Evolutionary conservation across 78 protist genomes (phyloP).

Genomic region (Dictyostelium discoideum): DNA sequence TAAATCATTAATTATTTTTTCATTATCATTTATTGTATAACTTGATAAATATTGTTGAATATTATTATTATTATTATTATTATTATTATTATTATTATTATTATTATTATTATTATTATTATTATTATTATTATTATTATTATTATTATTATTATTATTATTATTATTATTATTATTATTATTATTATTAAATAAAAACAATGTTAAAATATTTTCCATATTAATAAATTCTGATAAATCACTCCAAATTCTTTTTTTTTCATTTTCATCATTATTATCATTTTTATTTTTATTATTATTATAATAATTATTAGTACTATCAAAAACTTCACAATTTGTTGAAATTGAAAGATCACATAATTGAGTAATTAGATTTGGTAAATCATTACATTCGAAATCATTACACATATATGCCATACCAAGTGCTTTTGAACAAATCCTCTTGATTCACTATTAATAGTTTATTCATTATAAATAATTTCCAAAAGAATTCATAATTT

Average conservation of each 20-base stretch:
- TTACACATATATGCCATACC: constrained; percentile 59
- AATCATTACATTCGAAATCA: constrained; percentile 37
- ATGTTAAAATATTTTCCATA: not conserved
- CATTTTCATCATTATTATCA: not conserved
- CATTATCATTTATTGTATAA: not conserved
- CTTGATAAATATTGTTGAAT: not conserved
- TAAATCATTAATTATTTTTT: not conserved
- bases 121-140: not conserved
- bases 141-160: not conserved
- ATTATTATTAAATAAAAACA: not conserved
- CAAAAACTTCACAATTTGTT: not conserved
- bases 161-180: not conserved
- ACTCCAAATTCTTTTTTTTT: constrained; percentile 12
- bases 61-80: not conserved
- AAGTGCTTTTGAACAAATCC: constrained; percentile 44
- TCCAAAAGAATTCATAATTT: constrained; percentile 64
- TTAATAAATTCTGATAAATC: constrained; percentile 21
- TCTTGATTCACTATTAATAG: not conserved
- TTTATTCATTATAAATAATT: constrained; percentile 26
- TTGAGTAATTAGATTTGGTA: not conserved
- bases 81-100: not conserved
- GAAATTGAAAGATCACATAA: constrained; percentile 47
- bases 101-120: no score
- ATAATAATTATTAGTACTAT: not conserved
- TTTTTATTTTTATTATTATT: not conserved